Base-by-base conservation (phyloP, 768 basidiomycete genomes). In the Xerocomus potaroensis region DNA sequence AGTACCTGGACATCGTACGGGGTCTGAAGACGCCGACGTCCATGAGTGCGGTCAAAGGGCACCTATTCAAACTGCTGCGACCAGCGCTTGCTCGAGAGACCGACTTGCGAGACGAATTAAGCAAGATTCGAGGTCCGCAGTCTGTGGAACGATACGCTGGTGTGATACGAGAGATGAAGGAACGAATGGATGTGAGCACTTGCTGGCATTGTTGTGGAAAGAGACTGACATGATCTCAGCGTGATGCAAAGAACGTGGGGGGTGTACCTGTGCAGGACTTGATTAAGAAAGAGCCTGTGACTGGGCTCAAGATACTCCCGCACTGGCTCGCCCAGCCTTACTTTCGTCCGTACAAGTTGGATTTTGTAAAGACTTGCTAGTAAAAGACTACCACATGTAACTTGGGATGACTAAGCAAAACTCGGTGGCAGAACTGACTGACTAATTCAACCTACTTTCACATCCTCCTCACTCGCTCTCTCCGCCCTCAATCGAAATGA, bases 31-130 rank as follows among this genome's bases (percentile, higher is more conserved):
- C 91, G 11, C 71, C 73, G 7, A 93, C 93, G 14, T 59, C 76
- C 3, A 59, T 75, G 14, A 84, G 87, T 54, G 90, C 87, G 0
- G 78, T 97, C 55, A 95, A 95, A 60, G 85, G 90, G 0, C 95
- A 99, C 60, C 62, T 99, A 27, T 99, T 96, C 78, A 91, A 96
- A 67, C 65, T 99, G 27, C 77, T 96, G 69, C 82, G 85, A 0
- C 91, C 91, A 0, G 86, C 83, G 0, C 70, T 97, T 26, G 68
- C 58, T 18, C 62, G 71, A 41, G 81, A 90, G 55, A 72, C 67
- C 2, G 91, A 93, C 60, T 63, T 96, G 48, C 72, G 95, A 33
- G 82, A 89, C 47, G 69, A 69, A 58, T 67, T 97, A 16, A 88
- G 89, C 6, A 72, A 67, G 38, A 66, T 80, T 26, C 64, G 58